A percentile compares a stretch with the other conserved stretches of the same genome.
Conservation (phyloP, 169 alveolate species). For the Cyclospora cayetanensis region DNA sequence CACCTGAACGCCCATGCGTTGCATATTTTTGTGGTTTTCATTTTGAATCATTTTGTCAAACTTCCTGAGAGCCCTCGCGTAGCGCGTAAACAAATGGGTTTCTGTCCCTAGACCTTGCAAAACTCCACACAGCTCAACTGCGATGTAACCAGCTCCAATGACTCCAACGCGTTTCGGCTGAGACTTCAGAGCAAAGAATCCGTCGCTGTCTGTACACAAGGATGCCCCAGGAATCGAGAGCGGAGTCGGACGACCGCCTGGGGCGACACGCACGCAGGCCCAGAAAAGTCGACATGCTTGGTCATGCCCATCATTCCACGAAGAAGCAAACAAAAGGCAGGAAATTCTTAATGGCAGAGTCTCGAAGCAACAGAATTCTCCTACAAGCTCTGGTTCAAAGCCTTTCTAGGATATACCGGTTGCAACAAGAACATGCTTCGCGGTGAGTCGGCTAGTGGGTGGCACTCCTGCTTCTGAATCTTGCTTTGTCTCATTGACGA, state of each 20-base stretch:
- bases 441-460: slow-evolving; percentile 73
- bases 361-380: too few relatives aligned
- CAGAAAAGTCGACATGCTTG: background rate
- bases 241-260: slow-evolving; percentile 87
- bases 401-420: slow-evolving; percentile 23
- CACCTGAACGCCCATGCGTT: slow-evolving; percentile 70
- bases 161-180: slow-evolving; percentile 93
- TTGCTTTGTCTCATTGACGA: background rate
- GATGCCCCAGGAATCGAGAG: slow-evolving; percentile 85
- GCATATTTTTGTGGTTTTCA: slow-evolving; percentile 90
- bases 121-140: slow-evolving; percentile 94
- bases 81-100: slow-evolving; percentile 86
- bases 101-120: slow-evolving; percentile 90
- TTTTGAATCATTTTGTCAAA: slow-evolving; percentile 76
- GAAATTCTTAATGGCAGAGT: too few relatives aligned
- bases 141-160: slow-evolving; percentile 96
- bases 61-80: slow-evolving; percentile 72
- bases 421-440: slow-evolving; percentile 66
- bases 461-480: background rate
- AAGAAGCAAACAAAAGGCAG: too few relatives aligned
- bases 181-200: slow-evolving; percentile 87
- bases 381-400: too few relatives aligned
- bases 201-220: slow-evolving; percentile 89
- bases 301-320: too few relatives aligned
- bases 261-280: slow-evolving; percentile 78